Conservation (phyloP, 2,329 filamentous ascomycete genomes). For the Fusarium cyanostomum region DNA sequence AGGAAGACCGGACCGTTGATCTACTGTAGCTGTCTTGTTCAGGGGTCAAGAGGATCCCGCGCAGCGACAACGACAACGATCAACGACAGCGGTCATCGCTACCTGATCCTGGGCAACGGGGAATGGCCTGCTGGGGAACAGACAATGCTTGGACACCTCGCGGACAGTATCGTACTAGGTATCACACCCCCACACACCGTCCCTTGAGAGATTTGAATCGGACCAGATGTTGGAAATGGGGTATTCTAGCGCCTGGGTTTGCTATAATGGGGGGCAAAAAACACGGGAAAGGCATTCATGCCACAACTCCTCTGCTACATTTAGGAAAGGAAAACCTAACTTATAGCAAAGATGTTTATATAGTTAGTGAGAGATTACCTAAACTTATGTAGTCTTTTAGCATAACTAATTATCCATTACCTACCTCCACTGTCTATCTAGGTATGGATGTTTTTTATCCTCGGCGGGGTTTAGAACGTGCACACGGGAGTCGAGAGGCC, state of each 20-base stretch:
- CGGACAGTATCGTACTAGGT: conserved; percentile 6
- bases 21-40: conserved; percentile 12
- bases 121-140: conserved; percentile 18
- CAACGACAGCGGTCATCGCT: conserved; percentile 22
- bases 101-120: conserved; percentile 23
- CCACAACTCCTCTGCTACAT: too few relatives aligned
- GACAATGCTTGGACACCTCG: conserved; percentile 17
- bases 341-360: too few relatives aligned
- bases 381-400: too few relatives aligned
- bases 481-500: conserved; percentile 8
- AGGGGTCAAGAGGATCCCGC: conserved; percentile 18
- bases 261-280: too few relatives aligned
- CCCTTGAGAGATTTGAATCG: neutral
- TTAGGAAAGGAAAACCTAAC: too few relatives aligned
- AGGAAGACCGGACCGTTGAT: conserved; percentile 16
- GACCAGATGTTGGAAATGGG: conserved; percentile 3
- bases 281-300: too few relatives aligned
- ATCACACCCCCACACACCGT: conserved; percentile 11
- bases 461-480: too few relatives aligned
- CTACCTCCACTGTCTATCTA: too few relatives aligned
- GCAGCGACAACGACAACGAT: conserved; percentile 7
- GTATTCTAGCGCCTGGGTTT: too few relatives aligned
- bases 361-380: too few relatives aligned
- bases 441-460: too few relatives aligned
- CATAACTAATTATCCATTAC: too few relatives aligned